Evolutionary conservation across 768 basidiomycete genomes (phyloP).

Genomic region (Lactarius psammicola): DNA sequence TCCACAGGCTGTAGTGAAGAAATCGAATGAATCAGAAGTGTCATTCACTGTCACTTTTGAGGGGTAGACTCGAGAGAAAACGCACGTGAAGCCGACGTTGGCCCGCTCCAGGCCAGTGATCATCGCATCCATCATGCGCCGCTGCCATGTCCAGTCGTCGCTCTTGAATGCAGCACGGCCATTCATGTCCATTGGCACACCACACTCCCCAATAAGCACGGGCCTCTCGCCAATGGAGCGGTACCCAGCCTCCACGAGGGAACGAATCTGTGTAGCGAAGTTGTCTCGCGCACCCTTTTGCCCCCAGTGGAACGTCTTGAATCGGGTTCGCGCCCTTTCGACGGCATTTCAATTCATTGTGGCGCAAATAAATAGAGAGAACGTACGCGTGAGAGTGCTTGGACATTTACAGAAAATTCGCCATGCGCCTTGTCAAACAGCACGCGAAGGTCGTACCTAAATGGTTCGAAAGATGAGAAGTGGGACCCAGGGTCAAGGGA

Average conservation of each 20-base stretch:
- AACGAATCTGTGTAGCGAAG: constrained; percentile 76
- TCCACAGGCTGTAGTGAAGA: constrained; percentile 69
- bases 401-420: constrained; percentile 88
- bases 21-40: constrained; percentile 24
- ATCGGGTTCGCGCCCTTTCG: constrained; percentile 79
- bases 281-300: constrained; percentile 78
- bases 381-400: constrained; percentile 81
- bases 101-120: constrained; percentile 76
- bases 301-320: constrained; percentile 85
- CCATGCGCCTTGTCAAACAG: constrained; percentile 84
- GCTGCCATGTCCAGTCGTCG: constrained; percentile 78
- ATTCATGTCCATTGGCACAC: constrained; percentile 97
- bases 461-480: not conserved
- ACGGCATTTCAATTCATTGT: constrained; percentile 19
- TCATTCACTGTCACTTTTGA: not conserved
- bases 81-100: constrained; percentile 84
- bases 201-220: constrained; percentile 88
- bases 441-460: constrained; percentile 91
- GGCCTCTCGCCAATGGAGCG: constrained; percentile 75
- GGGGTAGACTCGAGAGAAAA: constrained; percentile 23
- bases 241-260: constrained; percentile 69
- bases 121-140: constrained; percentile 93
- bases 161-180: constrained; percentile 53
- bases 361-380: not conserved
- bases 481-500: constrained; percentile 26